Percentiles rank a stretch among this genome's conserved stretches.
Evolutionary conservation across 2,329 filamentous ascomycete species (phyloP).

Genomic region (Ceratocystis cacaofunesta): DNA sequence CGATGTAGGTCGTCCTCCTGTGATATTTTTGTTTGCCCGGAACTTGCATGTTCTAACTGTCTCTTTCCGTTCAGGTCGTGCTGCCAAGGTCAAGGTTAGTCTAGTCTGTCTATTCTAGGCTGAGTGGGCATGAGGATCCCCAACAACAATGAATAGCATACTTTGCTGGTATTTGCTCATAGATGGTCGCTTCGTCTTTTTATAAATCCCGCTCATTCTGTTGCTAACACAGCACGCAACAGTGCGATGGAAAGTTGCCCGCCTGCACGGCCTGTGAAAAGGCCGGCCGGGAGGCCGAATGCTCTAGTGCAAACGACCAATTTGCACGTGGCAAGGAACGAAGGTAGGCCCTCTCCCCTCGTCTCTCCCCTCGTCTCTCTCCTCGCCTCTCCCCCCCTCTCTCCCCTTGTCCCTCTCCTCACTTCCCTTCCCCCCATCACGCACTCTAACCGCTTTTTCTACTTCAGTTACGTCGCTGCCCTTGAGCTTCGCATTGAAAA

Average conservation of each 20-base stretch:
- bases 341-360: constrained; percentile 38
- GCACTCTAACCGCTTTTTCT: neutral
- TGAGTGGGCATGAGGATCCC: neutral
- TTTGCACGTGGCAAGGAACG: constrained; percentile 91
- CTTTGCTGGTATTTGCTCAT: constrained; percentile 4
- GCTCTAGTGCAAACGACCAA: constrained; percentile 87
- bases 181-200: neutral
- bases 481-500: constrained; percentile 85
- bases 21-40: neutral
- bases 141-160: neutral
- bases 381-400: neutral
- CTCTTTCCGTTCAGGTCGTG: constrained; percentile 40
- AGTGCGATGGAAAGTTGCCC: constrained; percentile 90
- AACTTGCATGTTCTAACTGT: neutral
- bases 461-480: constrained; percentile 71
- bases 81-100: constrained; percentile 76
- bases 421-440: neutral
- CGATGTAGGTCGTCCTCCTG: constrained; percentile 38
- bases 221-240: constrained; percentile 8
- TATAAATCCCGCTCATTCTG: neutral
- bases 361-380: neutral
- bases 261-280: constrained; percentile 92
- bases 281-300: constrained; percentile 71
- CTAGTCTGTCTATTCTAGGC: constrained; percentile 17
- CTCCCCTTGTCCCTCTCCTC: neutral